Evolutionary conservation across 345 rosid genomes (phyloP).

Genomic region (Firmiana major): DNA sequence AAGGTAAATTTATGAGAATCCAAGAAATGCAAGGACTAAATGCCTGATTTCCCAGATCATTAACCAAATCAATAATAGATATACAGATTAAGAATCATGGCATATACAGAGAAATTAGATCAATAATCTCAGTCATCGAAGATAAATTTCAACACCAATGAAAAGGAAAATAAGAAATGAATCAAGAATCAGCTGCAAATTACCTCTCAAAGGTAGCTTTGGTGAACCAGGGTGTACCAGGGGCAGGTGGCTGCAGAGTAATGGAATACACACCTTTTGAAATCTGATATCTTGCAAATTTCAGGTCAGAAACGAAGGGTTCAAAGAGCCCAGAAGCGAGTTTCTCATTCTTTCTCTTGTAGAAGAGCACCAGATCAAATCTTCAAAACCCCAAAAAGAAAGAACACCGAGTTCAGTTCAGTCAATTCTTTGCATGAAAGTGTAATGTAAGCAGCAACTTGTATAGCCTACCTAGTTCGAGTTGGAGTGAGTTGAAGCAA

Average conservation of each 20-base stretch:
- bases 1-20: too few species aligned
- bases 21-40: slow-evolving; percentile 5
- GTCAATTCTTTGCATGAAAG: background rate
- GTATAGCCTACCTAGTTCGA: slow-evolving; percentile 58
- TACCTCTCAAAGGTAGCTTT: slow-evolving; percentile 83
- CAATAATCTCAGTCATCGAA: background rate
- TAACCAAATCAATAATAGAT: background rate
- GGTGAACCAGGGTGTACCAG: slow-evolving; percentile 68
- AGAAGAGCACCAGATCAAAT: slow-evolving; percentile 71
- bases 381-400: slow-evolving; percentile 25
- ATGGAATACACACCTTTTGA: slow-evolving; percentile 85
- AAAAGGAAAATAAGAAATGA: background rate
- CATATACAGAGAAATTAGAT: background rate
- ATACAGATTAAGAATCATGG: background rate
- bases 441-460: background rate
- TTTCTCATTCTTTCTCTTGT: slow-evolving; percentile 65
- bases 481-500: slow-evolving; percentile 91
- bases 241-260: slow-evolving; percentile 56
- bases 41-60: background rate
- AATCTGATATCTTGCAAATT: slow-evolving; percentile 73
- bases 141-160: background rate
- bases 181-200: background rate
- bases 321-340: slow-evolving; percentile 80
- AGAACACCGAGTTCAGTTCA: background rate
- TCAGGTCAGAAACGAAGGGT: slow-evolving; percentile 72